Percentiles rank a stretch among this genome's conserved stretches.
These are phyloP conservation scores for Diaporthe batatas DNA, from an alignment of 2,329 filamentous ascomycete species.

Conservation along the genomic window DNA sequence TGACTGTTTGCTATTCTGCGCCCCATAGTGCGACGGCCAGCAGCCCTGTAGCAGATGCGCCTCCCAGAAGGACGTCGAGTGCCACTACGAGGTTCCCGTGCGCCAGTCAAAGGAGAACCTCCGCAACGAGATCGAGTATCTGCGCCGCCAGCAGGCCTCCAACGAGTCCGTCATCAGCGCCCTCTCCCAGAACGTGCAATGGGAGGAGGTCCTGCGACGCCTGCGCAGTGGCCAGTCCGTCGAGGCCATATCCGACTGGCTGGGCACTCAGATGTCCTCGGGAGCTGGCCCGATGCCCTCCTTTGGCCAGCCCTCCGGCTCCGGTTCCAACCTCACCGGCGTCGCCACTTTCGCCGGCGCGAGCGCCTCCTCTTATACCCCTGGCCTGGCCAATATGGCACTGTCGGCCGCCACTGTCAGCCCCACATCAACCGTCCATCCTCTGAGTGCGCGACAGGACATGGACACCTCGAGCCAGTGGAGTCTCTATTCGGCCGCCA, in stretches of 20 bases:
- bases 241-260: slow-evolving; percentile 69
- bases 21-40: slow-evolving; percentile 68
- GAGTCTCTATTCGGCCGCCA: slow-evolving; percentile 56
- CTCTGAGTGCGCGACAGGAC: slow-evolving; percentile 53
- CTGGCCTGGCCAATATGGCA: background rate
- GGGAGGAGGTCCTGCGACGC: slow-evolving; percentile 67
- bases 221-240: slow-evolving; percentile 67
- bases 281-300: slow-evolving; percentile 49
- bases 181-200: slow-evolving; percentile 63
- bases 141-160: slow-evolving; percentile 67
- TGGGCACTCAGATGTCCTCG: slow-evolving; percentile 54
- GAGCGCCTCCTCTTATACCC: slow-evolving; percentile 48
- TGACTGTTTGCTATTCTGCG: slow-evolving; percentile 23
- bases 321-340: slow-evolving; percentile 48
- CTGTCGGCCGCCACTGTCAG: slow-evolving; percentile 46
- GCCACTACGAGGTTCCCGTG: slow-evolving; percentile 72
- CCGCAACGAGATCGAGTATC: slow-evolving; percentile 69
- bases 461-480: slow-evolving; percentile 62
- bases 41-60: slow-evolving; percentile 69
- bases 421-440: slow-evolving; percentile 50
- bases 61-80: slow-evolving; percentile 66
- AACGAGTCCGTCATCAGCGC: slow-evolving; percentile 69
- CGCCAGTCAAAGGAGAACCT: slow-evolving; percentile 75
- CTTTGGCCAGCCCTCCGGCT: slow-evolving; percentile 49
- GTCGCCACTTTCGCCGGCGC: slow-evolving; percentile 49